Percentiles rank a stretch among this genome's conserved stretches.
These are phyloP conservation scores for Biscutella laevigata DNA, from an alignment of 441 rosid genomes.

Conservation along the genomic window DNA sequence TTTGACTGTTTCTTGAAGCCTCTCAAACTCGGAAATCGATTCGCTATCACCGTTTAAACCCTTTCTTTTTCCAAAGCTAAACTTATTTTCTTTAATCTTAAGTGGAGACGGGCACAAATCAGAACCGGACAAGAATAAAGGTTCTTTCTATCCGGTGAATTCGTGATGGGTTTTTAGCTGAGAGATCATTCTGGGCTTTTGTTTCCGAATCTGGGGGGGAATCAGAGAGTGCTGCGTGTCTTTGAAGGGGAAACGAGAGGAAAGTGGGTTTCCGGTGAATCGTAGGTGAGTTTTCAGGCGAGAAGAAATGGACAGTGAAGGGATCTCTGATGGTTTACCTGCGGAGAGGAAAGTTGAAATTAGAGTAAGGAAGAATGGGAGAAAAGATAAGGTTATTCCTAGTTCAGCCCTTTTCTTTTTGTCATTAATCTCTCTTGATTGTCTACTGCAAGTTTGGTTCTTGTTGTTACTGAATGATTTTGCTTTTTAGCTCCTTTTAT, in stretches of 20 bases:
- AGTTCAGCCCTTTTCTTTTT: background rate
- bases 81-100: too few species aligned
- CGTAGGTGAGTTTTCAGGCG: constrained; percentile 21
- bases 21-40: too few species aligned
- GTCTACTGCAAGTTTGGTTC: constrained; percentile 6
- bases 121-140: too few species aligned
- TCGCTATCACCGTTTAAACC: too few species aligned
- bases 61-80: too few species aligned
- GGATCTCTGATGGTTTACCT: constrained; percentile 39
- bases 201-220: background rate
- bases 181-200: background rate
- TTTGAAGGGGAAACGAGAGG: background rate
- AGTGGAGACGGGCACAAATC: too few species aligned
- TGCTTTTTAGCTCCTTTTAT: constrained; percentile 10
- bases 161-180: constrained; percentile 6
- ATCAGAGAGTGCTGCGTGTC: background rate
- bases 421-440: background rate
- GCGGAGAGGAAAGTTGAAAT: constrained; percentile 57
- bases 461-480: constrained; percentile 10
- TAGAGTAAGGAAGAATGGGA: constrained; percentile 49
- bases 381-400: constrained; percentile 57
- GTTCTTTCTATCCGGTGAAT: background rate
- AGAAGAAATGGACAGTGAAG: constrained; percentile 29
- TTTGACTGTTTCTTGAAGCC: too few species aligned
- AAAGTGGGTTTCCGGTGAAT: background rate